These are phyloP conservation scores for Malus hybrid DNA, from an alignment of 331 rosid genomes.

Conservation along the genomic window DNA sequence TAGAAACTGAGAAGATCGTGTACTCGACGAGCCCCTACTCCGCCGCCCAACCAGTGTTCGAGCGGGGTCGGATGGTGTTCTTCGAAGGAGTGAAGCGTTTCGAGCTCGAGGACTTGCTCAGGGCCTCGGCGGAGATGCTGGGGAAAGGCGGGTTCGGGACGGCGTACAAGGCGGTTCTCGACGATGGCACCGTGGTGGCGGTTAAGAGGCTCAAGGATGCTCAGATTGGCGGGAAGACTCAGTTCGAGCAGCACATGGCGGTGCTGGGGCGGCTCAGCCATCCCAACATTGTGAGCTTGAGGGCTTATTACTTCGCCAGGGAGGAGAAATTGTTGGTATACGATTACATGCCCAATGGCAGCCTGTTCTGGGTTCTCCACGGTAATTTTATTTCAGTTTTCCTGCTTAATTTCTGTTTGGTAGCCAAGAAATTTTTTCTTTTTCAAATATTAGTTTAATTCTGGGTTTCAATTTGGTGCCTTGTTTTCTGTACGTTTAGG, in stretches of 20 bases:
- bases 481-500: too few species aligned
- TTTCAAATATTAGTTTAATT: neutral
- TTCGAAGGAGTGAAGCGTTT: constrained; percentile 65
- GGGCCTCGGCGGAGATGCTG: constrained; percentile 86
- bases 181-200: constrained; percentile 72
- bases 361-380: constrained; percentile 81
- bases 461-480: too few species aligned
- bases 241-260: constrained; percentile 74
- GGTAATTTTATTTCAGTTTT: constrained; percentile 30
- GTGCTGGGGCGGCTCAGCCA: constrained; percentile 51
- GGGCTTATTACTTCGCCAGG: constrained; percentile 67
- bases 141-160: constrained; percentile 85
- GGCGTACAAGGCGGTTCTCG: constrained; percentile 78
- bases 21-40: constrained; percentile 88
- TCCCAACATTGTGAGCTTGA: constrained; percentile 41
- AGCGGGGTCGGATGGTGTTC: constrained; percentile 78
- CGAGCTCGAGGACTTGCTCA: constrained; percentile 68
- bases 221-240: constrained; percentile 54
- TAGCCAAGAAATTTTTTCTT: neutral
- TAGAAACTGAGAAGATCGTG: constrained; percentile 65
- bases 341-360: constrained; percentile 67
- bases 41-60: constrained; percentile 52
- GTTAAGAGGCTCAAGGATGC: constrained; percentile 77
- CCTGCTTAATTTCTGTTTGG: neutral
- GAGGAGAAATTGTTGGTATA: constrained; percentile 74